A percentile compares a stretch with the other conserved stretches of the same genome.
phyloP scores from a whole-genome alignment of 306 rosid species.

The Acacia confusa region DNA sequence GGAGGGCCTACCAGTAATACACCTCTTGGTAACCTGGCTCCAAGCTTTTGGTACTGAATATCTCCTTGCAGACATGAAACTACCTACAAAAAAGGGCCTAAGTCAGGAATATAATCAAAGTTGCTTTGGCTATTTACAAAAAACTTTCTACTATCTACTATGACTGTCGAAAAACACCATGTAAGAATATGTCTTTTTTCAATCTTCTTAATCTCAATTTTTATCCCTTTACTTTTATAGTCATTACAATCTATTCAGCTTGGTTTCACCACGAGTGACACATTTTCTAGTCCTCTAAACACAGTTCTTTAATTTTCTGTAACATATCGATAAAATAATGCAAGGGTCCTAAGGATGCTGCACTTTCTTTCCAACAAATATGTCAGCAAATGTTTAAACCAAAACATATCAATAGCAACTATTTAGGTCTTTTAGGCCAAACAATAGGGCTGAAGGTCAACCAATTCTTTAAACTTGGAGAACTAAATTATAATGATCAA shows the following conservation, averaged over 20 bases:
- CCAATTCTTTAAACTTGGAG: background rate
- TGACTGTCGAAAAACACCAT: background rate
- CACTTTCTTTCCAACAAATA: background rate
- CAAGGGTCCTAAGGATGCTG: background rate
- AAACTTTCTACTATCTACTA: background rate
- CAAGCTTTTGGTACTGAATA: constrained; percentile 77
- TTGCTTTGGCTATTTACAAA: constrained; percentile 12
- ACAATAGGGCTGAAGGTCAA: background rate
- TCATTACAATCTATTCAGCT: constrained; percentile 19
- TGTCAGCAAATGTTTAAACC: background rate
- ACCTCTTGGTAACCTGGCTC: constrained; percentile 93
- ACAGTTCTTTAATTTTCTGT: background rate
- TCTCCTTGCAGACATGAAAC: constrained; percentile 93
- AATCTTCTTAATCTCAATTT: constrained; percentile 14
- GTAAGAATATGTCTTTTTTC: background rate
- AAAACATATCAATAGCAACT: background rate
- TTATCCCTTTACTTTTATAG: background rate
- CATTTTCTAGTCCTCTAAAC: background rate
- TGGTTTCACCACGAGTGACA: background rate
- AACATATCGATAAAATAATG: background rate
- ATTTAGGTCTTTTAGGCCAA: background rate
- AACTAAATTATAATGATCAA: background rate
- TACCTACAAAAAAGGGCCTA: constrained; percentile 54
- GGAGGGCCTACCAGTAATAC: constrained; percentile 95
- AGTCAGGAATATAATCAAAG: constrained; percentile 34